Conservation (phyloP, 2,329 filamentous ascomycete genomes). For the Penicillium crustosum region DNA sequence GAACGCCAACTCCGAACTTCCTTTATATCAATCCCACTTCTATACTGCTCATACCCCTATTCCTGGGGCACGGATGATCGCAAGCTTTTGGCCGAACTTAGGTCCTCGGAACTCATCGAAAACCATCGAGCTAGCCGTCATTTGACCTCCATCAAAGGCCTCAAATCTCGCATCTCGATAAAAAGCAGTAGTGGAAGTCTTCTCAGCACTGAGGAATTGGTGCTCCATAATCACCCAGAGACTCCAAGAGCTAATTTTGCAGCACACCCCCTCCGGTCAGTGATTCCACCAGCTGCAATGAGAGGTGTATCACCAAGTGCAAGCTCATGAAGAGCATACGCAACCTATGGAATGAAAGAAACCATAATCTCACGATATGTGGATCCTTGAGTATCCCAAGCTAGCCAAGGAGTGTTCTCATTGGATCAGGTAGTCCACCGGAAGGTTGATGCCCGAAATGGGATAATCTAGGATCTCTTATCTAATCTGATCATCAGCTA, state of each 20-base stretch:
- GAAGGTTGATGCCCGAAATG: constrained; percentile 1
- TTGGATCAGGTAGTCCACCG: neutral
- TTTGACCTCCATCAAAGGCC: constrained; percentile 46
- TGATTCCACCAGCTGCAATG: constrained; percentile 52
- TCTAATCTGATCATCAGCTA: constrained; percentile 27
- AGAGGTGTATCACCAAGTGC: constrained; percentile 37
- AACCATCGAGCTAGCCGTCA: neutral
- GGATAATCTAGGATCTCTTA: constrained; percentile 5
- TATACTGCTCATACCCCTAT: constrained; percentile 11
- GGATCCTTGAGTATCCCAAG: constrained; percentile 8
- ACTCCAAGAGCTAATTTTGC: neutral
- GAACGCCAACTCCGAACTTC: constrained; percentile 6
- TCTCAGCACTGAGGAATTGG: constrained; percentile 54
- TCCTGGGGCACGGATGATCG: constrained; percentile 13
- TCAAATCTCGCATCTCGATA: constrained; percentile 51
- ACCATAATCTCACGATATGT: constrained; percentile 11
- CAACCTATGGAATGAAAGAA: constrained; percentile 10
- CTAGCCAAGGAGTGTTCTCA: neutral
- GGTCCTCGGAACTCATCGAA: neutral
- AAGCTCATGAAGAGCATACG: constrained; percentile 4
- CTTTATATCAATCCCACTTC: constrained; percentile 1
- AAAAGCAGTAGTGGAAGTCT: constrained; percentile 49
- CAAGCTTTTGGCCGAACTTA: constrained; percentile 13
- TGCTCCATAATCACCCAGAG: constrained; percentile 59
- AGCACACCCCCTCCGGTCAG: constrained; percentile 45